Evolutionary conservation across 225 moss, liverwort and hornwort species (phyloP).

Genomic region (Bryum argenteum): DNA sequence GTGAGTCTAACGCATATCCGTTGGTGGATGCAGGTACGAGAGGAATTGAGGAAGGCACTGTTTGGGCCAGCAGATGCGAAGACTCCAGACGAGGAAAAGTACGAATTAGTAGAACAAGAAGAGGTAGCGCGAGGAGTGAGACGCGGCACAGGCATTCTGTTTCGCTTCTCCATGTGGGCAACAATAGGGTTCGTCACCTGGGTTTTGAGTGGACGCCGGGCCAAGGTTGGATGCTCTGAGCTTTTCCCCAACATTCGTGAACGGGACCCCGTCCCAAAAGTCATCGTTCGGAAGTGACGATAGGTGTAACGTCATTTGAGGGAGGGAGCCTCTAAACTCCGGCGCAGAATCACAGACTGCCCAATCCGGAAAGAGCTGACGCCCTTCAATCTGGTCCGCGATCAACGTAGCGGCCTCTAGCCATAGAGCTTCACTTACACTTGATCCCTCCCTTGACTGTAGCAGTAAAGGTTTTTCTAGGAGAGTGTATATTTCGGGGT

Average conservation of each 20-base stretch:
- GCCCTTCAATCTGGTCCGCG: slow-evolving; percentile 1
- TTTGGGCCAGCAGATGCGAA: slow-evolving; percentile 58
- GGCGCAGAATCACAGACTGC: no score
- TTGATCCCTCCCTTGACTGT: neutral
- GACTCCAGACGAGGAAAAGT: slow-evolving; percentile 61
- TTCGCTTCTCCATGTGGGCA: slow-evolving; percentile 61
- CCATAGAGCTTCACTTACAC: slow-evolving; percentile 1
- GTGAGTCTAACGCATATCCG: neutral
- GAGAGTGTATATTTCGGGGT: neutral
- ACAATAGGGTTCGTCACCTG: slow-evolving; percentile 50
- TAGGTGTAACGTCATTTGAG: neutral
- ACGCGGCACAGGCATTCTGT: slow-evolving; percentile 45
- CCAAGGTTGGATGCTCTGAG: slow-evolving; percentile 46
- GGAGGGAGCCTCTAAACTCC: no score
- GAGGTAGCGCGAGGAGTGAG: slow-evolving; percentile 38
- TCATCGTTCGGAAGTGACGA: slow-evolving; percentile 42
- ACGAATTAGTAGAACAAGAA: slow-evolving; percentile 55
- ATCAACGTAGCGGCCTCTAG: slow-evolving; percentile 4
- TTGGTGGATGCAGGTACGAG: slow-evolving; percentile 44
- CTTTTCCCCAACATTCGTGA: slow-evolving; percentile 51
- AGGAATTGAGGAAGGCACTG: slow-evolving; percentile 51
- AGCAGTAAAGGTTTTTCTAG: neutral
- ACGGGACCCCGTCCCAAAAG: slow-evolving; percentile 63
- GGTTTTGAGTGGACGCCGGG: slow-evolving; percentile 49
- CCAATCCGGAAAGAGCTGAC: no score